Percentiles rank a stretch among this genome's conserved stretches.
Conservation (phyloP, 306 rosid genomes). For the Datisca glomerata region DNA sequence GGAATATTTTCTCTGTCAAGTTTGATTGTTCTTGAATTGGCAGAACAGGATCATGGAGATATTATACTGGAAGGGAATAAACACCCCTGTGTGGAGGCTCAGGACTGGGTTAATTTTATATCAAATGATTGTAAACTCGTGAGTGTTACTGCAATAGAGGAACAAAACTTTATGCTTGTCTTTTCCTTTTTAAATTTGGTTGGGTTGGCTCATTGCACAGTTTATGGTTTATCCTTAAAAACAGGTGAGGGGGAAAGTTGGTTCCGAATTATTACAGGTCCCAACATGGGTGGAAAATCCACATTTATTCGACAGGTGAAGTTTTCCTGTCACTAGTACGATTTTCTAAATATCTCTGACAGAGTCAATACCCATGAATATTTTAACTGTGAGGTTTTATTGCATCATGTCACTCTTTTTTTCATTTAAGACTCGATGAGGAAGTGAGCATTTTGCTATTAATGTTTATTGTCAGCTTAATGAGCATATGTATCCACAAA, state of each 20-base stretch:
- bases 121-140: conserved; percentile 94
- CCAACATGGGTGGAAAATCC: conserved; percentile 99
- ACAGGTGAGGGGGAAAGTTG: conserved; percentile 87
- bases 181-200: conserved; percentile 8
- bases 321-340: conserved; percentile 11
- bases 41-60: conserved; percentile 68
- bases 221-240: conserved; percentile 10
- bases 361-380: not conserved
- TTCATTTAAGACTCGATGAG: too few relatives aligned
- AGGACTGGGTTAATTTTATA: conserved; percentile 96
- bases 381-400: conserved; percentile 4
- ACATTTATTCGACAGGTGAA: conserved; percentile 92
- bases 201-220: conserved; percentile 1
- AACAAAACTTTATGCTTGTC: conserved; percentile 4
- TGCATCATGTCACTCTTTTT: conserved; percentile 8
- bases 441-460: too few relatives aligned
- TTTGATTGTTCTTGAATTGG: conserved; percentile 12
- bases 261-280: conserved; percentile 95
- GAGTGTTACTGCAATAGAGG: conserved; percentile 32
- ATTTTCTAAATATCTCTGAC: not conserved
- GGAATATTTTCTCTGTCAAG: conserved; percentile 6
- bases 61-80: conserved; percentile 78
- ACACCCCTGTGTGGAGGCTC: conserved; percentile 99
- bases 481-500: too few relatives aligned
- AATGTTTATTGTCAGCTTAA: too few relatives aligned